A percentile compares a stretch with the other conserved stretches of the same genome.
Evolutionary conservation across 139 green algal genomes (phyloP).

Genomic region (Volvox reticuliferus): DNA sequence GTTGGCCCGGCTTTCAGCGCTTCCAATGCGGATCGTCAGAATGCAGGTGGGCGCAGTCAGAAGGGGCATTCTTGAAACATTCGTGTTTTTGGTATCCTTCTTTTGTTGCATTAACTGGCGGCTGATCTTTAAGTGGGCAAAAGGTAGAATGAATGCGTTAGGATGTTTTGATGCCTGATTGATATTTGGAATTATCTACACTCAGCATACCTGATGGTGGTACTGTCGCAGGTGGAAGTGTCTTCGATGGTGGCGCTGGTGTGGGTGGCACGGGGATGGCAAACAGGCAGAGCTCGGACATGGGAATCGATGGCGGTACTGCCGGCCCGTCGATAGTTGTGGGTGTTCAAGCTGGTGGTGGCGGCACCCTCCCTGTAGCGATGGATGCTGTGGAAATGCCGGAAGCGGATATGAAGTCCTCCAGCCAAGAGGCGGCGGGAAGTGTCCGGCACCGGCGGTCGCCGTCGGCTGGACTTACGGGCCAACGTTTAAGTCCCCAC

Average conservation of each 20-base stretch:
- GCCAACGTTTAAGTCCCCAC: background rate
- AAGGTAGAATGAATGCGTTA: too few relatives aligned
- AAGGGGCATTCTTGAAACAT: background rate
- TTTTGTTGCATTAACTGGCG: too few relatives aligned
- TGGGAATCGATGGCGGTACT: background rate
- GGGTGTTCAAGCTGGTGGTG: background rate
- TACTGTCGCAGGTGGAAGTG: background rate
- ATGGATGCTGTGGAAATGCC: background rate
- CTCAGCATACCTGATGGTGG: background rate
- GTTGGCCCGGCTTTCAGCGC: slow-evolving; percentile 34
- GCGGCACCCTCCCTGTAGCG: background rate
- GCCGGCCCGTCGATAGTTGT: background rate
- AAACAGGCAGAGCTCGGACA: background rate
- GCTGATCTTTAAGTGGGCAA: too few relatives aligned
- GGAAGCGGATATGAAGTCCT: background rate
- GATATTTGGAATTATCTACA: too few relatives aligned
- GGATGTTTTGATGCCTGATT: too few relatives aligned
- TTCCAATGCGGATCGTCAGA: slow-evolving; percentile 16
- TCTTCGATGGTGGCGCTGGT: too few relatives aligned
- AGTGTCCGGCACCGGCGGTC: background rate
- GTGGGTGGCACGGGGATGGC: background rate
- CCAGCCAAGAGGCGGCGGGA: slow-evolving; percentile 8
- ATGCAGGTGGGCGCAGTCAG: background rate
- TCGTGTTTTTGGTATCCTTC: too few relatives aligned
- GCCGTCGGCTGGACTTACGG: background rate